Base-by-base conservation (phyloP, 1,284 basidiomycete species). In the Cryptococcus jaspeensis region DNA sequence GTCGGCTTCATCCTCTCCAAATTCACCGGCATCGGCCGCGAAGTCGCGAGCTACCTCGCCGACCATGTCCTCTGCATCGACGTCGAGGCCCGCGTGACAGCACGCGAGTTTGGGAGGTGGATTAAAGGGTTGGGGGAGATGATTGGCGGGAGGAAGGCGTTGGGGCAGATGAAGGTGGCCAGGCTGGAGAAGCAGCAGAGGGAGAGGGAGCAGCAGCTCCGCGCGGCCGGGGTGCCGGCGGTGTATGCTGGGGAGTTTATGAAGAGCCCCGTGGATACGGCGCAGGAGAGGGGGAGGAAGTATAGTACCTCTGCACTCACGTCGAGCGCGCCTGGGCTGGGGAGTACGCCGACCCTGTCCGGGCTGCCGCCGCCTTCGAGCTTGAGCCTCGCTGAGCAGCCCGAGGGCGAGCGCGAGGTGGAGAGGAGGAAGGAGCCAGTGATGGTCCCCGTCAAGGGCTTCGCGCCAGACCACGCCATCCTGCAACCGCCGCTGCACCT, bases 21-120 rank as follows among this genome's bases (percentile, higher is more conserved):
- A 52, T 98, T 98, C 78, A 84, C 90, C 22, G 95, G 95, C 60
- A 94, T 99, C 85, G 92, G 91, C 16, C 81, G 82, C 45, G 83
- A 81, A 55, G 91, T 97, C 40, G 93, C 95, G 1, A 84, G 88
- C 28, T 93, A 91, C 74, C 83, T 99, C 49, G 86, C 91, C 54
- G 84, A 84, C 60, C 84, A 85, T 50, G 90, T 99, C 12, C 94
- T 99, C 73, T 92, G 88, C 75, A 84, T 94, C 52, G 69, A 79
- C 32, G 70, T 76, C 32, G 74, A 76, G 50, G 78, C 81, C 60
- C 84, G 92, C 41, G 84, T 90, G 53, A 83, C 85, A 25, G 93
- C 95, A 5, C 81, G 81, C 49, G 91, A 91, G 59, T 90, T 99
- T 67, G 93, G 91, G 12, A 75, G 78, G 48, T 99, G 95, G 95